These are phyloP conservation scores for Yarrowia divulgata DNA, from an alignment of 805 yeast species.

Conservation along the genomic window DNA sequence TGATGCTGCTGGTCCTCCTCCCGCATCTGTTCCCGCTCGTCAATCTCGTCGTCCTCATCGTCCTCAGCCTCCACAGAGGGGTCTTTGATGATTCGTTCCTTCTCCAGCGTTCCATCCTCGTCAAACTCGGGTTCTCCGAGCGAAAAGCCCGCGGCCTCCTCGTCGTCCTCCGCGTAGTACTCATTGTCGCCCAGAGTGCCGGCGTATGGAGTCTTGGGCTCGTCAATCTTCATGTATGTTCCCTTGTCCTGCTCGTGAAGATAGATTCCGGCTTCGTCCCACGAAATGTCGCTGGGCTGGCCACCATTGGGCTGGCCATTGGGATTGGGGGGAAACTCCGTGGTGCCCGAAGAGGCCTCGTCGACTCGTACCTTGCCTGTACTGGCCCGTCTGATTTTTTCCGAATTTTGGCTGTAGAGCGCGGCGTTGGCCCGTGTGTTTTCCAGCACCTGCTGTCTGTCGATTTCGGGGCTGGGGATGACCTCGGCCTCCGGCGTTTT, in stretches of 20 bases:
- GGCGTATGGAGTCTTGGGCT: conserved; percentile 94
- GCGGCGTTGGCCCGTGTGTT: conserved; percentile 78
- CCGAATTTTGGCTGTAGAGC: conserved; percentile 47
- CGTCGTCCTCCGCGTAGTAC: conserved; percentile 73
- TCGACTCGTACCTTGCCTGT: conserved; percentile 39
- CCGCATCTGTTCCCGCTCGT: conserved; percentile 46
- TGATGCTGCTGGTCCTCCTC: conserved; percentile 52
- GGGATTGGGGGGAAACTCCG: background rate
- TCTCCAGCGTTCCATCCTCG: conserved; percentile 43
- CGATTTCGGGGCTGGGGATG: conserved; percentile 41
- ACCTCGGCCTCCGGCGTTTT: conserved; percentile 20
- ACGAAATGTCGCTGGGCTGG: conserved; percentile 59
- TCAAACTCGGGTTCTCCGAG: conserved; percentile 49
- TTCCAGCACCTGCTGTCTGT: conserved; percentile 73
- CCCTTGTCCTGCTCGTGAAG: conserved; percentile 75
- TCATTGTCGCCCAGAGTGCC: conserved; percentile 81
- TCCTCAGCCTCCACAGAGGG: conserved; percentile 22
- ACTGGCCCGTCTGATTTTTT: conserved; percentile 42
- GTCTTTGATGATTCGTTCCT: conserved; percentile 44
- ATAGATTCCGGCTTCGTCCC: conserved; percentile 84
- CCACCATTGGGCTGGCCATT: conserved; percentile 1
- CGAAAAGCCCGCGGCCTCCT: conserved; percentile 51
- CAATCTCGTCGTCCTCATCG: conserved; percentile 42
- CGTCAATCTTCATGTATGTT: conserved; percentile 84
- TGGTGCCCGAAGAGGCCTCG: conserved; percentile 32